Conservation (phyloP, 345 rosid genomes). For the Schrenkiella parvula region DNA sequence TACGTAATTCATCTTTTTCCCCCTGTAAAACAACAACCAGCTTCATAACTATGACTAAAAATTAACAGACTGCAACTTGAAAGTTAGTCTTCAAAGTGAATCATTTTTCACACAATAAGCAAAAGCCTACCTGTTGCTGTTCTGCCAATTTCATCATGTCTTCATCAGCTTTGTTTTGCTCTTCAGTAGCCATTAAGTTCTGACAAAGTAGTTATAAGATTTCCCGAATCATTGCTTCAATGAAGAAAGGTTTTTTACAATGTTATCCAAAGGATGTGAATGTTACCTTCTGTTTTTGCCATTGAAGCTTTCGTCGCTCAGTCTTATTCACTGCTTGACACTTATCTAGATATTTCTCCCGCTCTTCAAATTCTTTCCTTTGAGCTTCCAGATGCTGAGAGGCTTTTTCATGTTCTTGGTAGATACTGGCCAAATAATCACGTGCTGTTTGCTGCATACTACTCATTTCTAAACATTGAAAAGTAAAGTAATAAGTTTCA, state of each 20-base stretch:
- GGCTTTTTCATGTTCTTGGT: constrained; percentile 44
- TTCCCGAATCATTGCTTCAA: background rate
- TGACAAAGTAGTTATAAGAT: constrained; percentile 21
- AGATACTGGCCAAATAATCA: constrained; percentile 42
- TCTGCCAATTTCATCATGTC: constrained; percentile 52
- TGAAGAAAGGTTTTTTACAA: background rate
- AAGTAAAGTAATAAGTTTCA: constrained; percentile 3
- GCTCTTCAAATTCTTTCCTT: constrained; percentile 37
- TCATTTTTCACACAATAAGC: background rate
- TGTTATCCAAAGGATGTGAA: background rate
- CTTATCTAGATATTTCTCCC: constrained; percentile 44
- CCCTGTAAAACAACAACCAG: constrained; percentile 39
- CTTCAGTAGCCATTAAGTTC: constrained; percentile 66
- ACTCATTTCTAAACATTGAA: constrained; percentile 31
- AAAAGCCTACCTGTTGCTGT: constrained; percentile 53
- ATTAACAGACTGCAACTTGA: background rate
- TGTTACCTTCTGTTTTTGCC: constrained; percentile 51
- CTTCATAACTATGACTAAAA: background rate
- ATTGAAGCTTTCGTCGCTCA: constrained; percentile 47
- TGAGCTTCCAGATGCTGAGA: constrained; percentile 36
- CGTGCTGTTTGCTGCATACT: constrained; percentile 45
- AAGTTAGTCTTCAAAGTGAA: background rate
- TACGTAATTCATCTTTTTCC: constrained; percentile 54
- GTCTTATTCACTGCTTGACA: constrained; percentile 47
- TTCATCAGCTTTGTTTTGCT: constrained; percentile 67